Evolutionary conservation across 768 basidiomycete species (phyloP).

Genomic region (Leccinum longicurvipes): DNA sequence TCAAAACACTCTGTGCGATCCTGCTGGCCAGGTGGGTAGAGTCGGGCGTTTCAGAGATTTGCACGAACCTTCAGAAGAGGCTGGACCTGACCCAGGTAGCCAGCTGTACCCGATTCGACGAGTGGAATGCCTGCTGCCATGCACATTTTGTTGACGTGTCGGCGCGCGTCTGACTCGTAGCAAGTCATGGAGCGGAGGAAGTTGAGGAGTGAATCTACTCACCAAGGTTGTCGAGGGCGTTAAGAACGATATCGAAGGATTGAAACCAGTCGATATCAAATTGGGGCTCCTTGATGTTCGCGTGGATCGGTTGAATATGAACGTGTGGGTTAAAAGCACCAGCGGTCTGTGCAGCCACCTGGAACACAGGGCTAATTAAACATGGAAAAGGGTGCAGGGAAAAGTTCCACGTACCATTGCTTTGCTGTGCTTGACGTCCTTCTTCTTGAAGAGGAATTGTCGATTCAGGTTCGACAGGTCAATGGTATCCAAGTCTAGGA

Average conservation of each 20-base stretch:
- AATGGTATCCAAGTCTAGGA: constrained; percentile 96
- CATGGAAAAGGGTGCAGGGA: background rate
- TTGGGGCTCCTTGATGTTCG: constrained; percentile 90
- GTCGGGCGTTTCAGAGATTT: background rate
- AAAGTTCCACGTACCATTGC: constrained; percentile 57
- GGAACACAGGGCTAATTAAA: background rate
- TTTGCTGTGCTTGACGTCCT: constrained; percentile 96
- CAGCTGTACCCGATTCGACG: constrained; percentile 95
- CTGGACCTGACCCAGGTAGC: constrained; percentile 96
- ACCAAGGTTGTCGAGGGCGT: constrained; percentile 97
- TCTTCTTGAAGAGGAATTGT: constrained; percentile 95
- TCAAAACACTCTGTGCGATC: constrained; percentile 94
- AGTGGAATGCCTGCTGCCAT: constrained; percentile 88
- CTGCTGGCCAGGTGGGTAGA: constrained; percentile 36
- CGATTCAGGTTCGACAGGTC: constrained; percentile 97
- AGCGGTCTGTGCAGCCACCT: constrained; percentile 84
- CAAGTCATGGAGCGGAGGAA: background rate
- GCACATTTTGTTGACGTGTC: constrained; percentile 98
- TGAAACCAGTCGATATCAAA: constrained; percentile 91
- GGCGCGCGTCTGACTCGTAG: constrained; percentile 68
- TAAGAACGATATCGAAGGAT: constrained; percentile 88
- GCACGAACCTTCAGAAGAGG: constrained; percentile 76
- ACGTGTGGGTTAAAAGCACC: constrained; percentile 86
- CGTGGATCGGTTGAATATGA: constrained; percentile 83
- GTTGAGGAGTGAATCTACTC: constrained; percentile 20